phyloP scores from a whole-genome alignment of 148 eudicot species.

The Nyssa sinensis region DNA sequence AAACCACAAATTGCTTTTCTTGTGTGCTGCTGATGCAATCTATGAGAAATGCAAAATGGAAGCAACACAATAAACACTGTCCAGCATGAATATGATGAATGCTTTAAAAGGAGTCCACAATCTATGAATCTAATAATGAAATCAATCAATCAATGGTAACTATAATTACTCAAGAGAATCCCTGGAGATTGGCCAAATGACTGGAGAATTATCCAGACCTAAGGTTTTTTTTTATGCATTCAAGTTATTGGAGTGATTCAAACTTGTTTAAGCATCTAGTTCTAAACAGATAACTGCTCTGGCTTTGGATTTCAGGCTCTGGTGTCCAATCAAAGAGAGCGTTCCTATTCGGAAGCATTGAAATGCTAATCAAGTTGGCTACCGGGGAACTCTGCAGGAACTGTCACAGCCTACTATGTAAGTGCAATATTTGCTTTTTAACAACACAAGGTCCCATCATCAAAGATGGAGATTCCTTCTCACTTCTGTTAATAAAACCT shows the following conservation, averaged over 20 bases:
- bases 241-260: not conserved
- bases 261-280: not conserved
- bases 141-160: not conserved
- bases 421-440: constrained; percentile 20
- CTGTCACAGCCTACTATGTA: constrained; percentile 77
- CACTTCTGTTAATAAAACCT: not conserved
- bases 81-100: too few relatives aligned
- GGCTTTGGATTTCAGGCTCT: constrained; percentile 39
- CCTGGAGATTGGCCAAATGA: too few relatives aligned
- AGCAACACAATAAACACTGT: too few relatives aligned
- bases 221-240: not conserved
- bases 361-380: constrained; percentile 58
- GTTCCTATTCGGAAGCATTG: constrained; percentile 64
- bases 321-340: constrained; percentile 46
- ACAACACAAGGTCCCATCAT: not conserved
- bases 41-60: not conserved
- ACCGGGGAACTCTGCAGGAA: constrained; percentile 69
- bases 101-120: too few relatives aligned
- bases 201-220: not conserved
- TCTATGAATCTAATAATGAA: not conserved
- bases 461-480: not conserved
- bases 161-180: not conserved
- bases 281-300: not conserved
- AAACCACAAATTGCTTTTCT: not conserved
- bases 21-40: not conserved